Percentiles rank a stretch among this genome's conserved stretches.
Conservation (phyloP, 2,329 filamentous ascomycete genomes). For the Triangularia verruculosa region DNA sequence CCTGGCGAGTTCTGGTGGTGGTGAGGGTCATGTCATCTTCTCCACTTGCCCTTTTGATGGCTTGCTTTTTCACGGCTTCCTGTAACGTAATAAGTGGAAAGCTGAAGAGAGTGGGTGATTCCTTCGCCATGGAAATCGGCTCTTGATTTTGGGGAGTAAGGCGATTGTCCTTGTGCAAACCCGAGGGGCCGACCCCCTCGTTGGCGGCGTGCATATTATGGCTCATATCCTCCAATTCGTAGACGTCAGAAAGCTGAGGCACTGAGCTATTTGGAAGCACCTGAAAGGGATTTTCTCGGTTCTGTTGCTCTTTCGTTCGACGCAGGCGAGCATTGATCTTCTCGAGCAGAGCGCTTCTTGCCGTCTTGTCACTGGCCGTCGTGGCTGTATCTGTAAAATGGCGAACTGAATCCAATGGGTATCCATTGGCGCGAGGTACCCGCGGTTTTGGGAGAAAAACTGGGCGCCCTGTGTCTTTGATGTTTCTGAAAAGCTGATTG, state of each 20-base stretch:
- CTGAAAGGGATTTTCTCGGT: not conserved
- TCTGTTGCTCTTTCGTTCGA: slow-evolving; percentile 9
- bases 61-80: slow-evolving; percentile 33
- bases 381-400: slow-evolving; percentile 20
- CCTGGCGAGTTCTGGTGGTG: slow-evolving; percentile 22
- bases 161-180: slow-evolving; percentile 1
- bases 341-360: slow-evolving; percentile 19
- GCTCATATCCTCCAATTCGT: not conserved
- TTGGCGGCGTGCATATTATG: not conserved
- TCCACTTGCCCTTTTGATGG: slow-evolving; percentile 22
- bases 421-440: slow-evolving; percentile 34
- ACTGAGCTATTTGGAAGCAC: not conserved
- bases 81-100: slow-evolving; percentile 33
- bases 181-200: not conserved
- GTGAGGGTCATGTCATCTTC: slow-evolving; percentile 26
- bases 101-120: slow-evolving; percentile 28
- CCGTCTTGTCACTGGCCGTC: slow-evolving; percentile 19
- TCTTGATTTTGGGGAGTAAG: not conserved
- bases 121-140: slow-evolving; percentile 4
- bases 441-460: slow-evolving; percentile 33
- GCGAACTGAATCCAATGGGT: slow-evolving; percentile 27
- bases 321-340: slow-evolving; percentile 21
- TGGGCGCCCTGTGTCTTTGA: slow-evolving; percentile 28
- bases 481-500: slow-evolving; percentile 12
- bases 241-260: not conserved